Evolutionary conservation across 352 stramenopile genomes (phyloP), one percentile per base, ranked within the genome.

Genomic region (Phytophthora ramorum): DNA sequence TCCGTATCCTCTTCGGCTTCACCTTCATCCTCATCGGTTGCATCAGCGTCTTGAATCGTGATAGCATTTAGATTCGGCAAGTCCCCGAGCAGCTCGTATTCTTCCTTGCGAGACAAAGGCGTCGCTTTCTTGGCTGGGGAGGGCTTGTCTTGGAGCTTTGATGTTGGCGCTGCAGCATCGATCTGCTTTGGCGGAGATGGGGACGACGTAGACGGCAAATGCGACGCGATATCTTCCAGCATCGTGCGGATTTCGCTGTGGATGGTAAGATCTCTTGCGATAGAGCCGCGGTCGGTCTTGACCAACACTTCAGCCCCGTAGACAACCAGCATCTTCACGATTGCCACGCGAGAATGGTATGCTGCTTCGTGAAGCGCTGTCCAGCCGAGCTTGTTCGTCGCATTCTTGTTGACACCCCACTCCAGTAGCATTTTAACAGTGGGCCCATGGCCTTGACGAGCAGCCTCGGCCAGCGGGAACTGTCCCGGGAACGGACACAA

Each of bases 401-500:
- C 83, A 40, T 95, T 91, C 51, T 91, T 93, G 61, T 92, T 75
- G n/a, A 90, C 73, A 12, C 83, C 85, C 78, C 84, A 92, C 37
- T 95, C 87, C 5, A 95, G 65, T 22, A 95, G 53, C 48, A 89
- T 71, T 48, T 92, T 93, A 38, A 92, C 82, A 2, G 74, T 89
- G 1, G 87, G 73, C 7, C 51, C 48, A 6, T 87, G 81, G 20
- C 83, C 87, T 73, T 93, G 85, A 7, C 85, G 81, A 41, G 83
- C 83, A 28, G 87, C 83, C 62, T 92, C 85, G 0, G 85, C 87
- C 3, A 95, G 71, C 1, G 85, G 66, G 2, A 72, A 71, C 43
- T 95, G 87, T 3, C 80, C 85, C 8, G 85, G 81, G 48, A 87
- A 94, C 24, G 83, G 85, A 38, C 85, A 95, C 58, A 95, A 66